phyloP scores from a whole-genome alignment of 345 rosid species.

The Ricinus communis region DNA sequence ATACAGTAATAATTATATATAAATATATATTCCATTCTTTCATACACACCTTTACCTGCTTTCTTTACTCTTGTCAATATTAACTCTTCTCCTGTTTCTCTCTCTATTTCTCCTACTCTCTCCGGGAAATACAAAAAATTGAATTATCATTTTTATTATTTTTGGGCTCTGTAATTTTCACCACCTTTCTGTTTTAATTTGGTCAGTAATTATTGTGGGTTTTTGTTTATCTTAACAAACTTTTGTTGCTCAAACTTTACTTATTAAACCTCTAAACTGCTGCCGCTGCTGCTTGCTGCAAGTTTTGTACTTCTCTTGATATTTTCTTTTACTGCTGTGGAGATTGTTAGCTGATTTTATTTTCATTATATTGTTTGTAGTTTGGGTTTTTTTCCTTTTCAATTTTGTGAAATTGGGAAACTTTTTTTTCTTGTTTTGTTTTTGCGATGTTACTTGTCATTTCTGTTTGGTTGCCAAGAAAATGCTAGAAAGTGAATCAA shows the following conservation, averaged over 20 bases:
- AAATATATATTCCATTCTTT: too few species aligned
- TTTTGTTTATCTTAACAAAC: neutral
- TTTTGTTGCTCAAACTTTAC: too few species aligned
- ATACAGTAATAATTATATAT: too few species aligned
- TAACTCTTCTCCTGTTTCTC: too few species aligned
- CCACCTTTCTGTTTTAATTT: too few species aligned
- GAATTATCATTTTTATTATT: too few species aligned
- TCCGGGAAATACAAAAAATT: too few species aligned
- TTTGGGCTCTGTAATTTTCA: too few species aligned
- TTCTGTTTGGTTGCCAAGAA: slow-evolving; percentile 10
- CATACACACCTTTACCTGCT: too few species aligned
- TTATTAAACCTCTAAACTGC: neutral
- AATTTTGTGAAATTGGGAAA: neutral
- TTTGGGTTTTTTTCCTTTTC: neutral
- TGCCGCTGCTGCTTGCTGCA: neutral
- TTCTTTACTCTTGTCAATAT: too few species aligned
- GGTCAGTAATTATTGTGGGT: neutral
- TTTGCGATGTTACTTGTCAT: neutral
- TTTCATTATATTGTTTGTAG: neutral
- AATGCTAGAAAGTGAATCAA: neutral
- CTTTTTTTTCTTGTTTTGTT: too few species aligned
- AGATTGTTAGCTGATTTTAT: neutral
- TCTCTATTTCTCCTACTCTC: too few species aligned
- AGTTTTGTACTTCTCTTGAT: neutral
- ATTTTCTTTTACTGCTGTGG: neutral